Evolutionary conservation across 2,329 filamentous ascomycete species (phyloP).

Genomic region (Erysiphe neolycopersici): DNA sequence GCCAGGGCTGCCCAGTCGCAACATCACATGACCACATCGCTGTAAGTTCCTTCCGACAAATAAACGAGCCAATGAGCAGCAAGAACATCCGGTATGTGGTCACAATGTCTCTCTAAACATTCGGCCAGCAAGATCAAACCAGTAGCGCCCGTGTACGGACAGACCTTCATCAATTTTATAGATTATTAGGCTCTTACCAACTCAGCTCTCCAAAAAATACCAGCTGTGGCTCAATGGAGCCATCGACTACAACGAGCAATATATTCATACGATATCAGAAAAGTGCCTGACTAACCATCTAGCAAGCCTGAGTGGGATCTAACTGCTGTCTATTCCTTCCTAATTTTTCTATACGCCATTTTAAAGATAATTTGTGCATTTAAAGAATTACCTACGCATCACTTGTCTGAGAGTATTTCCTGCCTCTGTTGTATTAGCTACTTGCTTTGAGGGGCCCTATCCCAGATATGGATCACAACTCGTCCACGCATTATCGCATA

Average conservation of each 20-base stretch:
- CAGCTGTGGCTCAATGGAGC: background rate
- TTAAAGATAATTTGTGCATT: background rate
- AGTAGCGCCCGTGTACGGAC: no score
- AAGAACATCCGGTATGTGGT: no score
- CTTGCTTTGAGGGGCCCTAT: constrained; percentile 9
- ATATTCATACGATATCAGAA: background rate
- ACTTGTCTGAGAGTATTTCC: background rate
- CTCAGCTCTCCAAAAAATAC: background rate
- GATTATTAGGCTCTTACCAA: no score
- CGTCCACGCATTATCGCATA: constrained; percentile 8
- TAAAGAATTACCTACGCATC: background rate
- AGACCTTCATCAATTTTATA: no score
- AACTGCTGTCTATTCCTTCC: background rate
- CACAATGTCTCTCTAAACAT: no score
- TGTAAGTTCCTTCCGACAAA: no score
- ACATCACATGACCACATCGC: no score
- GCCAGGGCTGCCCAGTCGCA: no score
- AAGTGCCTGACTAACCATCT: background rate
- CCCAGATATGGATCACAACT: constrained; percentile 7
- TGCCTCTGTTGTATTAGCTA: background rate
- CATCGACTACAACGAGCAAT: background rate
- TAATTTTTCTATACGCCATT: background rate
- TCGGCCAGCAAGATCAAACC: no score
- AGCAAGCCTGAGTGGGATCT: background rate
- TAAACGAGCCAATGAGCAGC: no score